Evolutionary conservation across 176 grass and related monocot genomes (phyloP), one percentile per base, ranked within the genome.

Genomic region (Eremochloa ophiuroides): DNA sequence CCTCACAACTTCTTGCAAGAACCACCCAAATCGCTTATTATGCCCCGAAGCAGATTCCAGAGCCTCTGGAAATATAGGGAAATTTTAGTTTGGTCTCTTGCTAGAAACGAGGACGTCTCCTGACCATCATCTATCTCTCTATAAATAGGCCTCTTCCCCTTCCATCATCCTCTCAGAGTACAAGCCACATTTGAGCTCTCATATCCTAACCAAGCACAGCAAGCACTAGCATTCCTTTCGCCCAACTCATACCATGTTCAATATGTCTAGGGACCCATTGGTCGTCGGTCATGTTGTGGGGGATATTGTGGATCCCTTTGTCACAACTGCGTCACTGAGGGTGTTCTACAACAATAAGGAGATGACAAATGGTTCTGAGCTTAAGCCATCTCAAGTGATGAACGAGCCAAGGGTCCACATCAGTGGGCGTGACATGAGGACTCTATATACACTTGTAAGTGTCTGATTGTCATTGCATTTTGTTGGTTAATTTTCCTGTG

Each of bases 371-470:
- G 95, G 90, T 9, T 94, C 90, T 11, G 92, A 94, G 53, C 86
- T 97, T 66, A 97, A 93, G 82, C 95, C 95, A 37, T 97, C 95
- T 28, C 92, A 92, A 40, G 92, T 97, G 26, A 69, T 85, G 39
- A 88, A 77, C 44, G 77, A 85, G 28, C 95, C 95, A 40, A 82
- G 85, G 84, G 80, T 93, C 31, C 77, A 87, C 73, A 91, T 94
- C 26, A 51, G 80, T 3, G 92, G 95, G 31, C 77, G 88, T 29
- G 90, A 97, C 74, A 89, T 92, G 88, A 89, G 95, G 58, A 97
- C 86, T 33, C 78, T 97, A 18, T 97, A 97, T 60, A 97, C 95
- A 18, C 95, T 97, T 85, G 95, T 94, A 77, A 94, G 91, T 75
- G 86, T 74, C 2, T 51, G 38, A 63, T 14, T 0, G 13, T 33